Conservation (phyloP, 2,329 filamentous ascomycete species). For the Fusarium nanum region DNA sequence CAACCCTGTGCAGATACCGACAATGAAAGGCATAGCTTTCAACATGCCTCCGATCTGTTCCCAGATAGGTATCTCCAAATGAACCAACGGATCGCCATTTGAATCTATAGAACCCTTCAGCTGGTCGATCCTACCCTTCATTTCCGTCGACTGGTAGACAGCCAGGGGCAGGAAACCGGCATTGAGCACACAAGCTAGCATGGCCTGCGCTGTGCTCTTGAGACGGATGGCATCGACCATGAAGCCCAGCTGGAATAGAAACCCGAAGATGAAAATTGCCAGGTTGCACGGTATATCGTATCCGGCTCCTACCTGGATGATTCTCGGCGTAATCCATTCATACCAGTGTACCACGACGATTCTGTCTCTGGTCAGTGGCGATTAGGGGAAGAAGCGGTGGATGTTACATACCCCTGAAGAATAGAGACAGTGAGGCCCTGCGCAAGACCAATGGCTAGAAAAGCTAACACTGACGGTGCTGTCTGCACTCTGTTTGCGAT, state of each 20-base stretch:
- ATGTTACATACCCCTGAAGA: neutral
- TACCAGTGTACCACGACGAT: conserved; percentile 4
- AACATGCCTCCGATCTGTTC: neutral
- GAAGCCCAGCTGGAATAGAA: conserved; percentile 1
- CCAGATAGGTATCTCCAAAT: conserved; percentile 4
- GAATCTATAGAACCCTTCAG: neutral
- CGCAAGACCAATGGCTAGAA: neutral
- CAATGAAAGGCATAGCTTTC: neutral
- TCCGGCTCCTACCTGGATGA: neutral
- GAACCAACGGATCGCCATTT: neutral
- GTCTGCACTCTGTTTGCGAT: neutral
- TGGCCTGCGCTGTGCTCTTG: conserved; percentile 9
- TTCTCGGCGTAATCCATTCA: neutral
- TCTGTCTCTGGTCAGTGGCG: neutral
- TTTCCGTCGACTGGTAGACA: neutral
- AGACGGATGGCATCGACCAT: conserved; percentile 13
- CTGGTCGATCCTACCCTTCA: neutral
- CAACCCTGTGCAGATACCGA: neutral
- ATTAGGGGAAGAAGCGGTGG: neutral
- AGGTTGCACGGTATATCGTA: conserved; percentile 4
- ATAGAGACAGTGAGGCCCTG: neutral
- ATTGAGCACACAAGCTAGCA: conserved; percentile 7
- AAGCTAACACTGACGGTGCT: neutral
- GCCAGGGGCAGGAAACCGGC: conserved; percentile 4
- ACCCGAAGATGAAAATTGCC: conserved; percentile 6